These are phyloP conservation scores for Symbiodinium natans DNA, from an alignment of 73 alveolate genomes.

Conservation along the genomic window DNA sequence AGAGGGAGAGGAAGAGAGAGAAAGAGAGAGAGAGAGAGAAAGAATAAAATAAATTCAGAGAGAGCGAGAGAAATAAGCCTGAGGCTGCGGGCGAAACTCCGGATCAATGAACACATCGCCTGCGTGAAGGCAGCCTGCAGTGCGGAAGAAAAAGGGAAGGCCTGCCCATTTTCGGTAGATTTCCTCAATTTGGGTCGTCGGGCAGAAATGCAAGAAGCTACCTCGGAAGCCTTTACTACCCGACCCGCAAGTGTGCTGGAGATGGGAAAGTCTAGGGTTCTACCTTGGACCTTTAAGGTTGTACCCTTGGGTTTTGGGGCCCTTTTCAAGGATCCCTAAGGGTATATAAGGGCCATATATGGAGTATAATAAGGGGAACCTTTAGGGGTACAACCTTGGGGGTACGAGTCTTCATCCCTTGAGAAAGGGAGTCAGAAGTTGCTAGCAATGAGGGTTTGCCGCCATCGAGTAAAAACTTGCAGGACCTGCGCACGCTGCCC, in stretches of 20 bases:
- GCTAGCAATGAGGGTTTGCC: neutral
- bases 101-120: conserved; percentile 2
- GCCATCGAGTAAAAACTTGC: neutral
- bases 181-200: no score
- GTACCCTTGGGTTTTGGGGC: no score
- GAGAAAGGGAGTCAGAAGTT: neutral
- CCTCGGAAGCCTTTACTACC: neutral
- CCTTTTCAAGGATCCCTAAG: no score
- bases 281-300: neutral
- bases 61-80: neutral
- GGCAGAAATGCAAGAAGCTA: no score
- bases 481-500: no score
- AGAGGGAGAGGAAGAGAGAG: neutral
- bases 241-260: neutral
- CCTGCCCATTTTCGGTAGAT: no score
- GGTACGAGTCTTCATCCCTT: neutral
- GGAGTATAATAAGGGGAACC: no score
- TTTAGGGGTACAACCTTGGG: neutral
- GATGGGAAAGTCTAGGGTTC: no score
- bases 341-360: no score
- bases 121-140: neutral
- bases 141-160: neutral
- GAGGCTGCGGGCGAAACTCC: neutral
- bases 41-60: neutral
- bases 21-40: neutral